Conservation (phyloP, 2,329 filamentous ascomycete genomes). For the Hortaea werneckii region DNA sequence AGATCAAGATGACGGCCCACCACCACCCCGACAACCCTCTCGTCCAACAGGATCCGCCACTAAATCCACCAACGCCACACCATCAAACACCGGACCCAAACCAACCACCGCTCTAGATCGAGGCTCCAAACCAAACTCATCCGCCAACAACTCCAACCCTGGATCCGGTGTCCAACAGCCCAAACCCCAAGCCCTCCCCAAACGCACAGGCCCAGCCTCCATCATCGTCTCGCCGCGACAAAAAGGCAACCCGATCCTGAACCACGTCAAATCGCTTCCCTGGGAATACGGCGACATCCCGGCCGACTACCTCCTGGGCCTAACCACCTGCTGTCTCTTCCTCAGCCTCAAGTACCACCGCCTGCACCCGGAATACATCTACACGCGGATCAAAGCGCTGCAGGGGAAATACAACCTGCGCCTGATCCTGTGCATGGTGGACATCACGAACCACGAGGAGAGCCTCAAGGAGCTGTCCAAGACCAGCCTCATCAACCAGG, state of each 20-base stretch:
- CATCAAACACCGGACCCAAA: constrained; percentile 6
- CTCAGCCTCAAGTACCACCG: constrained; percentile 94
- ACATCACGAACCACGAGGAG: constrained; percentile 91
- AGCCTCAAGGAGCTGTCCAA: constrained; percentile 82
- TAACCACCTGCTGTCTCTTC: constrained; percentile 84
- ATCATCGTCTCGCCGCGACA: constrained; percentile 88
- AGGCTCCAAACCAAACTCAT: constrained; percentile 10
- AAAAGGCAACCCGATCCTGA: constrained; percentile 88
- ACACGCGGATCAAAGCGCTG: constrained; percentile 76
- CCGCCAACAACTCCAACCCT: constrained; percentile 3
- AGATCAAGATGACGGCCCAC: constrained; percentile 14
- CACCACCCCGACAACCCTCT: not conserved
- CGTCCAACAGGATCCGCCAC: not conserved
- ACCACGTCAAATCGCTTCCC: constrained; percentile 66
- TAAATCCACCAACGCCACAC: not conserved
- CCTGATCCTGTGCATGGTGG: constrained; percentile 80
- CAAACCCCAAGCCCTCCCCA: constrained; percentile 73
- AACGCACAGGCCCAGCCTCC: constrained; percentile 55
- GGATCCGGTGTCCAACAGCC: constrained; percentile 48
- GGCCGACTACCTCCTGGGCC: constrained; percentile 80
- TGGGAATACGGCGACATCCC: constrained; percentile 99
- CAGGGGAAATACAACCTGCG: constrained; percentile 80
- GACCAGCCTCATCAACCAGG: constrained; percentile 82
- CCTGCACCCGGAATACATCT: constrained; percentile 94
- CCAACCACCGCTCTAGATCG: constrained; percentile 24